Base-by-base conservation (phyloP, 345 rosid species). In the Citrus australasica region DNA sequence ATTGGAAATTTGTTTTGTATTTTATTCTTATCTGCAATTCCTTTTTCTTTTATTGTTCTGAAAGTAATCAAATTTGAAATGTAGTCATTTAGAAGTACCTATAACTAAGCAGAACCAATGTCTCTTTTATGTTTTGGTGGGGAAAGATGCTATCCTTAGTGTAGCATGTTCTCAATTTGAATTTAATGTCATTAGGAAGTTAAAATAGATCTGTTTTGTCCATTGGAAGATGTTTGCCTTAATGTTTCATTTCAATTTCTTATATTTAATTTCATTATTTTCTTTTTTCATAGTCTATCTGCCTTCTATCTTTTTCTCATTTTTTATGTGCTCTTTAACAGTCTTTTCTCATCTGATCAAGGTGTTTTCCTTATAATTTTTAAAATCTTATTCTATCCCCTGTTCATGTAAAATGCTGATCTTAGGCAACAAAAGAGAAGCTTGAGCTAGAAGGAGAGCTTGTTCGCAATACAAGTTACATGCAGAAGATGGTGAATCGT, bases 371-470 rank as follows among this genome's bases (percentile, higher is more conserved):
- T 38, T 46, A 35, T 63, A n/a, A 63, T 1, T 21, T 62, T 76
- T 40, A 35, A 28, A 24, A 40, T 73, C 65, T 77, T 69, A 5
- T 24, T 21, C 8, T 60, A 51, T 55, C 53, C 14, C 48, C 37
- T 73, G 16, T 77, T 80, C 19, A 73, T 78, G 73, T 37, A 25
- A 65, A 83, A 65, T 76, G 75, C 32, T 82, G 61, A 62, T 72
- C 53, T 51, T 78, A 95, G 99, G 99, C 99, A 53, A 88, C 83
- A 70, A 87, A 87, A 70, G 88, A 83, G 82, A 90, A 90, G 76
- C 74, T 84, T 80, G 91, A 91, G 82, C 83, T 90, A 71, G 83
- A 83, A 73, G 88, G 85, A 72, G 92, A 91, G 76, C 81, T 85
- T 81, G 82, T 67, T 24, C 88, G 92, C 22, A 81, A 69, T 67